Evolutionary conservation across 306 rosid species (phyloP).

Genomic region (Malus fusca): DNA sequence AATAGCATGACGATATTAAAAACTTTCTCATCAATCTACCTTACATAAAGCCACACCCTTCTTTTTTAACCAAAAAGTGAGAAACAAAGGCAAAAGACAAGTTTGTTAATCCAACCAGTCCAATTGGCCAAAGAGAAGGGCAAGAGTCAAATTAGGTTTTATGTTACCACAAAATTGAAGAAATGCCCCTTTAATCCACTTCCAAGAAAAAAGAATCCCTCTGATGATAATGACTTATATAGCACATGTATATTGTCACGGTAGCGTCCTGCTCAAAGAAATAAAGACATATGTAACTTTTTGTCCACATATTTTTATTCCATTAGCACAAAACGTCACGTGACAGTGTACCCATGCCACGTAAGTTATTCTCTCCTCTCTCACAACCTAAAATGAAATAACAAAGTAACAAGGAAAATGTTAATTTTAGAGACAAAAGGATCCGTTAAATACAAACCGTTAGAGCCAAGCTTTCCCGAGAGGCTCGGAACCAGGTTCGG

Average conservation of each 20-base stretch:
- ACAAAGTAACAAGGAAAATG: not conserved
- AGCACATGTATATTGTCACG: rapidly evolving
- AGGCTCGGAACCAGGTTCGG: constrained; percentile 86
- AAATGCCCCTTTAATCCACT: not conserved
- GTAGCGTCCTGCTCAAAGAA: rapidly evolving
- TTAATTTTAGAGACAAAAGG: not conserved
- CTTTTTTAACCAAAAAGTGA: not conserved
- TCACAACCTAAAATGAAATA: not conserved
- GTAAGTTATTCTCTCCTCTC: too few relatives aligned
- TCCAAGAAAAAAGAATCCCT: too few relatives aligned
- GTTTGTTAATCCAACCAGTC: not conserved
- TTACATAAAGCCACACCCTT: not conserved
- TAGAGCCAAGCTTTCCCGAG: constrained; percentile 37
- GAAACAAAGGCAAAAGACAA: not conserved
- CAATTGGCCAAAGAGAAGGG: not conserved
- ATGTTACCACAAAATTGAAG: not conserved
- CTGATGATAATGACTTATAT: too few relatives aligned
- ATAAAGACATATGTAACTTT: too few relatives aligned
- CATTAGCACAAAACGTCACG: too few relatives aligned
- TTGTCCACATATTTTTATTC: too few relatives aligned
- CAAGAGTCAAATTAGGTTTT: not conserved
- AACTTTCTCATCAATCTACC: not conserved
- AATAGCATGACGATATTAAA: not conserved
- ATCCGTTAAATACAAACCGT: constrained; percentile 48
- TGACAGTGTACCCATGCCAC: rapidly evolving